phyloP scores from a whole-genome alignment of 768 basidiomycete genomes.

The Candolleomyces efflorescens region DNA sequence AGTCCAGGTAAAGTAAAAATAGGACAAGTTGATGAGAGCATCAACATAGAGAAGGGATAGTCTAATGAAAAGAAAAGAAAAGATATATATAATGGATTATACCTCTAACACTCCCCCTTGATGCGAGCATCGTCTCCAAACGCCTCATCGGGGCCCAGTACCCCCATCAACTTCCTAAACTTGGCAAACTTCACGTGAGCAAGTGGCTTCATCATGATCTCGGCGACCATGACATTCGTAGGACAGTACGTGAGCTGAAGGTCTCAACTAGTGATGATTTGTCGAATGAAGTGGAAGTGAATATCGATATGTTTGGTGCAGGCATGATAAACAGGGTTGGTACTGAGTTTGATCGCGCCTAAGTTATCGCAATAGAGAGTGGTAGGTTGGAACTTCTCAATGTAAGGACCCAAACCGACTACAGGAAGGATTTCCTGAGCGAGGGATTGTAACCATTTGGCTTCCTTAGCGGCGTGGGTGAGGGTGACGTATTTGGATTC shows the following conservation, averaged over 20 bases:
- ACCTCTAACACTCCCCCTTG: neutral
- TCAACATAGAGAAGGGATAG: neutral
- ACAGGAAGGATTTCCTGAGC: slow-evolving; percentile 1
- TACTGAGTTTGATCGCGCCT: slow-evolving; percentile 14
- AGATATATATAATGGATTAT: too few relatives aligned
- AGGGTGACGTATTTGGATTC: slow-evolving; percentile 33
- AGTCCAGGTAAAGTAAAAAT: too few relatives aligned
- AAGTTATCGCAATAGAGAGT: slow-evolving; percentile 18
- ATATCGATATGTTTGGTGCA: slow-evolving; percentile 35
- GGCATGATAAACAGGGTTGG: slow-evolving; percentile 25
- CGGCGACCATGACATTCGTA: slow-evolving; percentile 23
- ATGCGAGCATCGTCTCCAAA: neutral
- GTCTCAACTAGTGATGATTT: slow-evolving; percentile 12
- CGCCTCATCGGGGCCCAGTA: neutral
- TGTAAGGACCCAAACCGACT: neutral
- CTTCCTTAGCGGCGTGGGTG: slow-evolving; percentile 22
- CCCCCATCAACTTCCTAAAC: neutral
- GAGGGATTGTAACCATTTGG: slow-evolving; percentile 11
- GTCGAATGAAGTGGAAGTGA: slow-evolving; percentile 27
- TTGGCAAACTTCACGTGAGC: slow-evolving; percentile 8
- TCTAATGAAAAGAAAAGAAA: neutral
- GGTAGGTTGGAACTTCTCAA: neutral
- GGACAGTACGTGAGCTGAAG: slow-evolving; percentile 15
- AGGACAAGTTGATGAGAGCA: too few relatives aligned
- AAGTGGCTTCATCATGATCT: slow-evolving; percentile 12